Evolutionary conservation across 2,329 filamentous ascomycete genomes (phyloP).

Genomic region (Aspergillus fischeri): DNA sequence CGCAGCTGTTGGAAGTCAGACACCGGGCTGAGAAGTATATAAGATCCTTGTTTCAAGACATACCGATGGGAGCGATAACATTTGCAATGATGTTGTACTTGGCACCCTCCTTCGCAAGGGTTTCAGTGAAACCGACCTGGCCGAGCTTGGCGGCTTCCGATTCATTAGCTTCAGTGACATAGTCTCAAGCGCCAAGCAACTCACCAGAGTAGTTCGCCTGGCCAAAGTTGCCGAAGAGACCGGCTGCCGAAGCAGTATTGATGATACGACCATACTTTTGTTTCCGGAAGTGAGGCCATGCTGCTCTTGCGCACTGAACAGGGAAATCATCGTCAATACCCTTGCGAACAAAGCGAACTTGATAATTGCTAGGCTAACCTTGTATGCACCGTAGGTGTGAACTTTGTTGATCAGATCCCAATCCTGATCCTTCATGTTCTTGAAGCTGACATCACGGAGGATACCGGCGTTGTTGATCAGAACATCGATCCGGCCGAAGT

Average conservation of each 20-base stretch:
- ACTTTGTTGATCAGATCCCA: slow-evolving; percentile 95
- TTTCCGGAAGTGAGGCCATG: slow-evolving; percentile 97
- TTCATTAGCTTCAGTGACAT: slow-evolving; percentile 22
- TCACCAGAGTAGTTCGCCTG: slow-evolving; percentile 88
- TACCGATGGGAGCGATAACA: slow-evolving; percentile 80
- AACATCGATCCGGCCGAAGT: slow-evolving; percentile 71
- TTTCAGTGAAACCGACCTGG: slow-evolving; percentile 96
- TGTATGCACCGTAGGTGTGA: slow-evolving; percentile 90
- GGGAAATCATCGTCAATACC: slow-evolving; percentile 13
- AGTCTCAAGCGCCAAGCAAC: slow-evolving; percentile 12
- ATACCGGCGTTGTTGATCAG: slow-evolving; percentile 98
- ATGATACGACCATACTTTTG: slow-evolving; percentile 97
- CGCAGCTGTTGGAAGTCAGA: slow-evolving; percentile 55
- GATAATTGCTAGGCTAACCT: slow-evolving; percentile 44
- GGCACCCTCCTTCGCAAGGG: slow-evolving; percentile 89
- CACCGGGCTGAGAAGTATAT: not conserved
- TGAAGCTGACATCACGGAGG: slow-evolving; percentile 90
- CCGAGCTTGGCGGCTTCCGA: slow-evolving; percentile 78
- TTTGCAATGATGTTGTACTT: slow-evolving; percentile 98
- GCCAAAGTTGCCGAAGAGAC: slow-evolving; percentile 91
- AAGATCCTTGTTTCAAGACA: slow-evolving; percentile 6
- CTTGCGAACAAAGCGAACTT: not conserved
- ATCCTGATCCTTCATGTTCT: slow-evolving; percentile 96
- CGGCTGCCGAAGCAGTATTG: slow-evolving; percentile 94
- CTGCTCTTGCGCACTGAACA: slow-evolving; percentile 71